Evolutionary conservation across 2,329 filamentous ascomycete species (phyloP).

Genomic region (Lecanicillium sp.): DNA sequence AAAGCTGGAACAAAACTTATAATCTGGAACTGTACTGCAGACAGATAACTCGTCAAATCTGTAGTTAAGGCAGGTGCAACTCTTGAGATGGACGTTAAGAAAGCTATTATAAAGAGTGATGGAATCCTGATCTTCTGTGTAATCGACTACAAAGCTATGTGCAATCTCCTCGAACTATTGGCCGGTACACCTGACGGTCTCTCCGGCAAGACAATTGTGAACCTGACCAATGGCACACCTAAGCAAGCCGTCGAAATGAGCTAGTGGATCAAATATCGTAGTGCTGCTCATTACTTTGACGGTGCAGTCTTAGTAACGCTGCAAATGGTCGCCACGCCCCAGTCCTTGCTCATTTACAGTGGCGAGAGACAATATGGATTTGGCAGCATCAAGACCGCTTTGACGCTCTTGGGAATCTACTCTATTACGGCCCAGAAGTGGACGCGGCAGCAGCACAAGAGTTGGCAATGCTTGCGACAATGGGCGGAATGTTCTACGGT

Average conservation of each 20-base stretch:
- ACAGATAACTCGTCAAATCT: conserved; percentile 10
- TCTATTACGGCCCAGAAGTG: conserved; percentile 13
- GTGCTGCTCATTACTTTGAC: conserved; percentile 16
- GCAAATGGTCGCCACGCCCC: conserved; percentile 16
- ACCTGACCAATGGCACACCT: conserved; percentile 21
- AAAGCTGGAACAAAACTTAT: conserved; percentile 13
- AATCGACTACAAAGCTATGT: conserved; percentile 17
- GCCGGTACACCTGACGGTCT: conserved; percentile 6
- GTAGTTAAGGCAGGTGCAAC: conserved; percentile 11
- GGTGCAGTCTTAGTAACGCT: conserved; percentile 22
- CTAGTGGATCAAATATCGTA: conserved; percentile 8
- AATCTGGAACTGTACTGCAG: conserved; percentile 17
- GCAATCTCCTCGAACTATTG: conserved; percentile 2
- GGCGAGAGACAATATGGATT: conserved; percentile 13
- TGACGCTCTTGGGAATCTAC: conserved; percentile 13
- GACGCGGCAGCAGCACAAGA: conserved; percentile 17
- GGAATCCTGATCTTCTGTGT: conserved; percentile 17
- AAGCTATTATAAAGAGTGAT: conserved; percentile 12
- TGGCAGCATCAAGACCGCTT: conserved; percentile 1
- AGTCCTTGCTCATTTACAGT: conserved; percentile 15
- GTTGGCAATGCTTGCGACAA: conserved; percentile 16
- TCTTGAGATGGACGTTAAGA: conserved; percentile 9
- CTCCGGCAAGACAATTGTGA: conserved; percentile 17
- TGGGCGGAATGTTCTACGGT: conserved; percentile 21
- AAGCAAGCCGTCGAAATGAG: conserved; percentile 14